phyloP scores from a whole-genome alignment of 2,329 filamentous ascomycete species.

The Aspergillus proliferans region DNA sequence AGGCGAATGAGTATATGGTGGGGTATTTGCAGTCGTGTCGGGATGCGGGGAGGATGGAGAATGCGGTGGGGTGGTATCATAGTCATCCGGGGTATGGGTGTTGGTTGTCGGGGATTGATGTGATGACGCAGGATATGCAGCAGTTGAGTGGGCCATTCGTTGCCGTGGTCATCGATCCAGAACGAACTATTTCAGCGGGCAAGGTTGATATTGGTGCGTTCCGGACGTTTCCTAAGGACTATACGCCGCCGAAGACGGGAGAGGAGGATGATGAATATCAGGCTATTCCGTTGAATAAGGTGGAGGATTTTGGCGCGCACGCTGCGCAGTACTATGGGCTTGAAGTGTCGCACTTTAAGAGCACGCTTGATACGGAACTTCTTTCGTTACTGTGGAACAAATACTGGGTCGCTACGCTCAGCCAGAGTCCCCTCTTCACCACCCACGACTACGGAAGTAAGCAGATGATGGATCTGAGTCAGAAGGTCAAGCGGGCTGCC shows the following conservation, averaged over 20 bases:
- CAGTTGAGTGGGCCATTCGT: conserved; percentile 91
- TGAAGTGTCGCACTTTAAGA: conserved; percentile 91
- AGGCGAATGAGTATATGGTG: conserved; percentile 96
- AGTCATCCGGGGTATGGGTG: conserved; percentile 96
- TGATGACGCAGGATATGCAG: conserved; percentile 77
- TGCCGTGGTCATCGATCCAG: conserved; percentile 92
- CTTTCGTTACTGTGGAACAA: conserved; percentile 95
- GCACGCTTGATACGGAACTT: conserved; percentile 77
- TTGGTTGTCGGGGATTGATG: conserved; percentile 96
- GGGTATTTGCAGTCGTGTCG: conserved; percentile 72
- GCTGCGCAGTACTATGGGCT: conserved; percentile 84
- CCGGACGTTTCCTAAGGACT: conserved; percentile 74
- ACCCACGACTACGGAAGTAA: conserved; percentile 91
- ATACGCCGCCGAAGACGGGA: conserved; percentile 52
- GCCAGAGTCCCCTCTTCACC: conserved; percentile 80
- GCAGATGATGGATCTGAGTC: conserved; percentile 81
- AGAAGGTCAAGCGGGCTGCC: conserved; percentile 68
- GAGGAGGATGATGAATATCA: conserved; percentile 41
- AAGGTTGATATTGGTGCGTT: conserved; percentile 98
- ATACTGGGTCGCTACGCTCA: conserved; percentile 90
- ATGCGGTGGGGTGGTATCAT: conserved; percentile 97
- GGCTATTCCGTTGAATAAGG: conserved; percentile 80
- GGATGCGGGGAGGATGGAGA: conserved; percentile 73
- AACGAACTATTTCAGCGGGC: conserved; percentile 87
- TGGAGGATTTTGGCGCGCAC: conserved; percentile 92